These are phyloP conservation scores for Sporisorium reilianum DNA, from an alignment of 1,284 basidiomycete species.

Conservation along the genomic window DNA sequence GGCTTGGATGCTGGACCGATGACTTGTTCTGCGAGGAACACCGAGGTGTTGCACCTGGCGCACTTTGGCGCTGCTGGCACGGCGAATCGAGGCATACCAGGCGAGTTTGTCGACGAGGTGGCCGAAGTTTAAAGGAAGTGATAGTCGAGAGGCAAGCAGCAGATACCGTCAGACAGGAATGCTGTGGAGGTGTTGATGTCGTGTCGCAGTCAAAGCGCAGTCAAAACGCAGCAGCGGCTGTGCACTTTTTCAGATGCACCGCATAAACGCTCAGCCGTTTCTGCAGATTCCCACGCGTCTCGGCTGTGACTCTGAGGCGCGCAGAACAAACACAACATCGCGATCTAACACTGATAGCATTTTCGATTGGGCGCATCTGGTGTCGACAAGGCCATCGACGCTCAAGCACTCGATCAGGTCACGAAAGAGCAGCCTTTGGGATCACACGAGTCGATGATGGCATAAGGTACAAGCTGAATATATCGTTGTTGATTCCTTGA, in stretches of 20 bases:
- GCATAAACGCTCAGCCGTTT: slow-evolving; percentile 4
- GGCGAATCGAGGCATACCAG: slow-evolving; percentile 55
- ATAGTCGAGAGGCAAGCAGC: not conserved
- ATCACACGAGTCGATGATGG: too few relatives aligned
- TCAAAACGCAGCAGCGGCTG: slow-evolving; percentile 12
- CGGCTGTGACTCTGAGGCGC: not conserved
- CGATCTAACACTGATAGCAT: not conserved
- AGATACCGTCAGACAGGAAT: not conserved
- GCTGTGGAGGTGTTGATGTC: slow-evolving; percentile 40
- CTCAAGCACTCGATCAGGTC: too few relatives aligned
- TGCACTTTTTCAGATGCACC: not conserved
- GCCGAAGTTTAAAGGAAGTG: not conserved
- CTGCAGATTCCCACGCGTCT: slow-evolving; percentile 24
- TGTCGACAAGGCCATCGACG: too few relatives aligned
- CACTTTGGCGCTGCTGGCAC: slow-evolving; percentile 64
- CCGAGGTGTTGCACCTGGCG: slow-evolving; percentile 63
- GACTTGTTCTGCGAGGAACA: slow-evolving; percentile 67
- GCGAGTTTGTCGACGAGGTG: not conserved
- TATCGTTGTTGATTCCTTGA: not conserved
- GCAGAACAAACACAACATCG: not conserved
- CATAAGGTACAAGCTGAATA: too few relatives aligned
- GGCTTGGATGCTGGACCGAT: slow-evolving; percentile 64
- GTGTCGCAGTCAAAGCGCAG: not conserved
- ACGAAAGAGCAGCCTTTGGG: too few relatives aligned
- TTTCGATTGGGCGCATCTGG: too few relatives aligned